Base-by-base conservation (phyloP, 1,284 basidiomycete genomes). In the Sporisorium exsertum region DNA sequence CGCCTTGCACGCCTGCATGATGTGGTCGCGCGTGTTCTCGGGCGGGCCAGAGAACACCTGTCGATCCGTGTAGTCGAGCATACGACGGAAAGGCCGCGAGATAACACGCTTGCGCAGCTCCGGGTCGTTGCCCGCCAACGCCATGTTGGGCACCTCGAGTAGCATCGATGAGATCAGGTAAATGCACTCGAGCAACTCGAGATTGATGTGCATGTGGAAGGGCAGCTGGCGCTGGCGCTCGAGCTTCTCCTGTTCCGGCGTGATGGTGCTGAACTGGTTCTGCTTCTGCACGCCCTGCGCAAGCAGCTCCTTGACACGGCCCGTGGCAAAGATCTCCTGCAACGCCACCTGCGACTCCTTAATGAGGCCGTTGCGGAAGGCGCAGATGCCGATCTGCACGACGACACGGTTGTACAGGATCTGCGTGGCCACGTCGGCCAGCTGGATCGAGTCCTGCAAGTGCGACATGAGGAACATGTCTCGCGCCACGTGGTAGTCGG, bases 171-270 rank as follows among this genome's bases (percentile, higher is more conserved):
- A 96, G 43, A 97, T 94, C 47, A 99, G 89, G 89, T 98, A 99
- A 9, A 94, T 95, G 47, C 95, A 95, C 87, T 99, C 97, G 71
- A 99, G 89, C 29, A 99, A 88, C 87, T 99, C 97, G 16, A 97
- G 94, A 88, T 99, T 99, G 88, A 99, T 96, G 88, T 99, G 97
- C 93, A 99, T 94, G 87, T 99, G 97, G 92, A 99, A 99, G 35
- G 97, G 97, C 26, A 99, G 89, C 83, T 98, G 94, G 51, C 96
- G 90, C 80, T 95, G 93, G 81, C 95, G 93, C 87, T 99, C 97
- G 8, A 95, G 91, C 85, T 95, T 93, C 87, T 99, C 97, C 87
- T 99, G 96, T 86, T 99, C 97, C 8, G 94, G 94, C 16, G 92
- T 91, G 59, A 97, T 88, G 47, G 81, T 82, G 64, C 84, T 93